phyloP scores from a whole-genome alignment of 257 asterid species.

The Petunia secreta region DNA sequence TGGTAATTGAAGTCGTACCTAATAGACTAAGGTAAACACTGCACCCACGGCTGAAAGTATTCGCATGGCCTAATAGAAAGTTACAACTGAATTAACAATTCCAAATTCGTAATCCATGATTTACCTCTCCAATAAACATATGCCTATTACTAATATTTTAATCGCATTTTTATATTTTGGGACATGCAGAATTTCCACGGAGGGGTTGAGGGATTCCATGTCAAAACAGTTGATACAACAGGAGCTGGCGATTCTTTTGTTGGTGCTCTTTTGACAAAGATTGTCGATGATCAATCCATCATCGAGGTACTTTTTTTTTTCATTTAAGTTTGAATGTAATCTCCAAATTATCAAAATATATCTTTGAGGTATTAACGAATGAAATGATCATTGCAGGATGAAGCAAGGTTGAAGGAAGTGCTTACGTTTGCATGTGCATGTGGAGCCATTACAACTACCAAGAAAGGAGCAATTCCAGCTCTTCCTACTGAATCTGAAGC shows the following conservation, averaged over 20 bases:
- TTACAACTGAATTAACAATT: no score
- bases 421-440: conserved; percentile 80
- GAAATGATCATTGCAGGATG: conserved; percentile 49
- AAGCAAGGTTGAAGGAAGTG: conserved; percentile 65
- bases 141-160: no score
- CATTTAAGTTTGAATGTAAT: not conserved
- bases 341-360: not conserved
- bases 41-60: no score
- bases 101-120: no score
- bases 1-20: no score
- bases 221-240: conserved; percentile 48
- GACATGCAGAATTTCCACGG: conserved; percentile 36
- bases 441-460: conserved; percentile 92
- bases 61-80: no score
- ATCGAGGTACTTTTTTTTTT: conserved; percentile 35
- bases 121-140: no score
- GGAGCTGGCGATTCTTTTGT: conserved; percentile 55
- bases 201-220: conserved; percentile 42
- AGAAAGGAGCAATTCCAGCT: conserved; percentile 94
- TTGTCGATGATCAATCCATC: conserved; percentile 42
- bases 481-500: conserved; percentile 68
- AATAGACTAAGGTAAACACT: no score
- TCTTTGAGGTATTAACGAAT: not conserved
- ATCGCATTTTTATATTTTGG: not conserved
- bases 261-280: conserved; percentile 44